Base-by-base conservation (phyloP, 1,139 yeast species). In the Candida sanyaensis region DNA sequence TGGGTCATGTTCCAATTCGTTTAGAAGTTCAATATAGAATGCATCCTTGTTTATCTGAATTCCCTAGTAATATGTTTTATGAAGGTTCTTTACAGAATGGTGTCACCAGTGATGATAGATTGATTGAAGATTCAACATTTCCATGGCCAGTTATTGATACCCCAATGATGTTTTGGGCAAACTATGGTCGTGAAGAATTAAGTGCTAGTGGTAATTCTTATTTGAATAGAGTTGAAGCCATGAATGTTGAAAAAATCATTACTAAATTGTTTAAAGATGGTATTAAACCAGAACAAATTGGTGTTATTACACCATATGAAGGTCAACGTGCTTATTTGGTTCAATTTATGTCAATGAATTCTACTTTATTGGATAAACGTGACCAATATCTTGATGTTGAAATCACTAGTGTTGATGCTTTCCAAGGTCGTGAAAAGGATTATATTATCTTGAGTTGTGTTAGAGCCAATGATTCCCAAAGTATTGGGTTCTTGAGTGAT, bases 101-200 rank as follows among this genome's bases (percentile, higher is more conserved):
- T 56, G 96, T 91, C 9, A 85, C 95, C 0, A 75, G 80, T 24
- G 88, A 84, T 48, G 86, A 89, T 56, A 77, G 97, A 54, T 69
- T 77, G 17, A 66, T 86, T 29, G 60, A 71, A 6, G 69, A 78
- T 26, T 74, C 83, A 5, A 74, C 78, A 6, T 90, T 91, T 71
- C 96, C 96, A 12, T 92, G 97, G 97, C 97, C 97, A 0, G 85
- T 87, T 27, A 71, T 75, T 34, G 86, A 83, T 44, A 76, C 76
- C 2, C 97, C 97, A 17, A 89, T 90, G 96, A 88, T 91, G 95
- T 89, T 92, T 60, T 91, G 97, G 97, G 87, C 91, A 2, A 86
- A 86, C 56, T 83, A 84, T 61, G 97, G 97, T 36, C 83, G 87
- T 54, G 97, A 92, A 68, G 97, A 92, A 65, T 82, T 92, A 45